Percentiles rank a stretch among this genome's conserved stretches.
Conservation (phyloP, 768 basidiomycete genomes). For the Kwoniella dejecticola region DNA sequence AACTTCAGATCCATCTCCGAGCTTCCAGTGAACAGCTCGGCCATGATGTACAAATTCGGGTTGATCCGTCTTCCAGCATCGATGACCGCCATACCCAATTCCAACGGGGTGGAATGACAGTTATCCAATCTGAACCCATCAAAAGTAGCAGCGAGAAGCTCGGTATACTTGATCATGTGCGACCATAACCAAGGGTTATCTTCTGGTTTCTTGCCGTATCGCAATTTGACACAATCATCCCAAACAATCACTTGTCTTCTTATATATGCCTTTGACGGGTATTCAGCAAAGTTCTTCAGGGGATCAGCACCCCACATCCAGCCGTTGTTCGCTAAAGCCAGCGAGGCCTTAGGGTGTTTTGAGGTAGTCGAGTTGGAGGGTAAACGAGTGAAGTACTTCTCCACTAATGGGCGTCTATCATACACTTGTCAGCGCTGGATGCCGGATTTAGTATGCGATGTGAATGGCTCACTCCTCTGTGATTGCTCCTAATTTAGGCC, state of each 20-base stretch:
- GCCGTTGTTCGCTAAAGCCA: conserved; percentile 93
- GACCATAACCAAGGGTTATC: conserved; percentile 94
- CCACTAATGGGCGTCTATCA: conserved; percentile 76
- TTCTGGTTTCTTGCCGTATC: conserved; percentile 76
- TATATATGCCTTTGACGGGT: conserved; percentile 89
- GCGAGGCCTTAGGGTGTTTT: conserved; percentile 61
- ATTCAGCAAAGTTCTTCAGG: conserved; percentile 86
- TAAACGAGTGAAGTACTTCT: conserved; percentile 88
- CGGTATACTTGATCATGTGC: conserved; percentile 84
- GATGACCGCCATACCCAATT: conserved; percentile 93
- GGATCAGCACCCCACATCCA: conserved; percentile 99
- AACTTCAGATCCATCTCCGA: conserved; percentile 91
- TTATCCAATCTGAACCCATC: conserved; percentile 98
- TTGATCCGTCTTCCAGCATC: conserved; percentile 85
- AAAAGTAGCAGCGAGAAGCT: conserved; percentile 75
- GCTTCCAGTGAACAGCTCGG: conserved; percentile 93
- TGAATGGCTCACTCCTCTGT: conserved; percentile 62
- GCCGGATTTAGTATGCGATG: not conserved
- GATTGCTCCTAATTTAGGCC: conserved; percentile 81
- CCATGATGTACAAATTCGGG: conserved; percentile 92
- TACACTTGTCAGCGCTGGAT: not conserved
- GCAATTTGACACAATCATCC: conserved; percentile 97
- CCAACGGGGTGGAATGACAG: conserved; percentile 93
- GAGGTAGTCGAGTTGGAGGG: conserved; percentile 57
- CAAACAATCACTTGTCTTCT: conserved; percentile 96